Percentiles rank a stretch among this genome's conserved stretches.
Conservation (phyloP, 2,329 filamentous ascomycete genomes). For the Cordyceps fumosorosea region DNA sequence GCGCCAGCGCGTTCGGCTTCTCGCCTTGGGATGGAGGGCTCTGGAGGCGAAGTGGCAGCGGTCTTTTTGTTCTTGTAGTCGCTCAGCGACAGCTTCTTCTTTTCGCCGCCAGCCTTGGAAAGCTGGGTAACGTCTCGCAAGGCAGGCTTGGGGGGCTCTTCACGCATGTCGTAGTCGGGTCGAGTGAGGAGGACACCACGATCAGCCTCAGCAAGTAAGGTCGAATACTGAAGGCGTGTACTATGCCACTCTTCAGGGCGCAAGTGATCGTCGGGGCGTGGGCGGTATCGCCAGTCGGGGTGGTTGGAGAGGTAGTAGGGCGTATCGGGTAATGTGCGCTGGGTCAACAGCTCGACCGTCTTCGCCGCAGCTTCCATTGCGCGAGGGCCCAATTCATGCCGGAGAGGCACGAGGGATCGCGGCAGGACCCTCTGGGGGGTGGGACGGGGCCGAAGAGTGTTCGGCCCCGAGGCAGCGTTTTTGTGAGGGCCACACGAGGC, state of each 20-base stretch:
- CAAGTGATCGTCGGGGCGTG: slow-evolving; percentile 33
- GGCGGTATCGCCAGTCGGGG: slow-evolving; percentile 40
- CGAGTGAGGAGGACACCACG: slow-evolving; percentile 51
- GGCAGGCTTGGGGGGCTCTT: slow-evolving; percentile 38
- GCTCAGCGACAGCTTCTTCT: slow-evolving; percentile 52
- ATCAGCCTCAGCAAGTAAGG: slow-evolving; percentile 50
- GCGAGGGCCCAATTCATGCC: slow-evolving; percentile 31
- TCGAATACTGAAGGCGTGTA: slow-evolving; percentile 49
- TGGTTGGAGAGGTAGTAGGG: slow-evolving; percentile 48
- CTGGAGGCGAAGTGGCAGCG: slow-evolving; percentile 27
- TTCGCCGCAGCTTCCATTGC: slow-evolving; percentile 55
- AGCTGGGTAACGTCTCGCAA: slow-evolving; percentile 32
- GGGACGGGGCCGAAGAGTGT: slow-evolving; percentile 4
- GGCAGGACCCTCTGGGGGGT: slow-evolving; percentile 19
- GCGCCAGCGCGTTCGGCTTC: slow-evolving; percentile 26
- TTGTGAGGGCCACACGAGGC: neutral
- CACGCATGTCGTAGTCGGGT: slow-evolving; percentile 51
- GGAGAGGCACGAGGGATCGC: slow-evolving; percentile 15
- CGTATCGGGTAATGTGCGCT: slow-evolving; percentile 44
- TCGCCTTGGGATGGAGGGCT: slow-evolving; percentile 26
- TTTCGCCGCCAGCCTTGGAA: slow-evolving; percentile 36
- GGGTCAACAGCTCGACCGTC: slow-evolving; percentile 46
- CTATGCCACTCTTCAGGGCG: slow-evolving; percentile 43
- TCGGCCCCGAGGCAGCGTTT: slow-evolving; percentile 9
- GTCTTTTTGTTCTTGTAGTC: slow-evolving; percentile 53